phyloP scores from a whole-genome alignment of 2,329 filamentous ascomycete species.

The Xylariaceae sp. region DNA sequence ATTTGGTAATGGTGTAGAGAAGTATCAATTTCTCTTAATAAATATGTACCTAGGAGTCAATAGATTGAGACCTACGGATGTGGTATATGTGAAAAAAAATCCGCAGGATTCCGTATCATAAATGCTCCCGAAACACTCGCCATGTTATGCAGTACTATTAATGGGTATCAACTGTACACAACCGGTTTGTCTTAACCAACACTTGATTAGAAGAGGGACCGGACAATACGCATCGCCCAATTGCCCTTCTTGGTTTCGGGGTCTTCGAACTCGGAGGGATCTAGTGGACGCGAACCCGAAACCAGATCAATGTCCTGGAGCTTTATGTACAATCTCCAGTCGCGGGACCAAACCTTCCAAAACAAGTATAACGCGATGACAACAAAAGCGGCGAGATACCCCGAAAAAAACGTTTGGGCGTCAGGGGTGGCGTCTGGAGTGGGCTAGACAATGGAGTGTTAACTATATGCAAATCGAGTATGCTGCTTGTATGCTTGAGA shows the following conservation, averaged over 20 bases:
- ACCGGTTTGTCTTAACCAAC: neutral
- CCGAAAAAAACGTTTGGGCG: conserved; percentile 62
- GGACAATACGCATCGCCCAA: conserved; percentile 22
- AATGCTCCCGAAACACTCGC: neutral
- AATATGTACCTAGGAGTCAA: no score
- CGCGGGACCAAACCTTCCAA: conserved; percentile 66
- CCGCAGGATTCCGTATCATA: neutral
- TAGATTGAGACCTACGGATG: conserved; percentile 1
- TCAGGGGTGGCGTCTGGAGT: conserved; percentile 41
- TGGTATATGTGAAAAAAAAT: conserved; percentile 3
- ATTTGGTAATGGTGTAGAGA: no score
- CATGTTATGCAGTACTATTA: conserved; percentile 13
- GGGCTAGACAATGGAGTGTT: conserved; percentile 39
- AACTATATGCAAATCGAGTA: conserved; percentile 1
- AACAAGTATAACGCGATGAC: conserved; percentile 63
- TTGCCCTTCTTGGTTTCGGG: conserved; percentile 28
- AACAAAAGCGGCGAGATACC: conserved; percentile 63
- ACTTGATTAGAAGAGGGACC: conserved; percentile 21
- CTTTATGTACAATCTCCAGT: conserved; percentile 63
- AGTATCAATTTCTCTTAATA: no score
- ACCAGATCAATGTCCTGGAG: conserved; percentile 67
- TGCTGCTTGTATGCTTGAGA: neutral
- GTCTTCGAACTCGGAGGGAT: conserved; percentile 52
- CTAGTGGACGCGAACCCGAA: conserved; percentile 60
- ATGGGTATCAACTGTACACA: conserved; percentile 3